A percentile compares a stretch with the other conserved stretches of the same genome.
Conservation (phyloP, 345 rosid species). For the Corchorus olitorius region DNA sequence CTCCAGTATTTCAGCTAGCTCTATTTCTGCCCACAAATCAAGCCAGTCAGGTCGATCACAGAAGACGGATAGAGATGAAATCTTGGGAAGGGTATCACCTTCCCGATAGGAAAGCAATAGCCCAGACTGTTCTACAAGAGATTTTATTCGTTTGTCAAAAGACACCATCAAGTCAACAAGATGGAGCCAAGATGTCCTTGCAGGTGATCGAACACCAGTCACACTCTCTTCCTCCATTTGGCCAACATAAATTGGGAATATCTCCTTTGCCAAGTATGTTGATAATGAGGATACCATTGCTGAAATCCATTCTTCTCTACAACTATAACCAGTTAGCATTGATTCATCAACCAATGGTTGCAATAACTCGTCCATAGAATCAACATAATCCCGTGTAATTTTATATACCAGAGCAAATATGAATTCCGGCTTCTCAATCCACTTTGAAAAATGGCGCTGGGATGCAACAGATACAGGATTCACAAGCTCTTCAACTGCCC, state of each 20-base stretch:
- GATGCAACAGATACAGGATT: slow-evolving; percentile 79
- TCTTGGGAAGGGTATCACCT: slow-evolving; percentile 62
- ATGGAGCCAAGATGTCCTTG: slow-evolving; percentile 80
- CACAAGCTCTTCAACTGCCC: slow-evolving; percentile 98
- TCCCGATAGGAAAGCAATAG: slow-evolving; percentile 67
- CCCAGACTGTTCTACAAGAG: slow-evolving; percentile 81
- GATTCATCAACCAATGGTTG: slow-evolving; percentile 96
- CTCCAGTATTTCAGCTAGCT: slow-evolving; percentile 64
- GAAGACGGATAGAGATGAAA: slow-evolving; percentile 82
- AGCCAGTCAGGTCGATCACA: slow-evolving; percentile 93
- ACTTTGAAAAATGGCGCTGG: slow-evolving; percentile 73
- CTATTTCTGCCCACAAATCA: slow-evolving; percentile 86
- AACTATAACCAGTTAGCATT: slow-evolving; percentile 84
- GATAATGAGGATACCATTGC: slow-evolving; percentile 84
- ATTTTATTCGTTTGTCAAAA: slow-evolving; percentile 74
- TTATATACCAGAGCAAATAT: slow-evolving; percentile 87
- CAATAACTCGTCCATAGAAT: slow-evolving; percentile 85
- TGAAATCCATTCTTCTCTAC: slow-evolving; percentile 94
- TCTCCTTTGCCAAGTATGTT: slow-evolving; percentile 76
- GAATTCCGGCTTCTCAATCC: slow-evolving; percentile 80
- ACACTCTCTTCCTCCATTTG: slow-evolving; percentile 56
- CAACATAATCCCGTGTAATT: slow-evolving; percentile 85
- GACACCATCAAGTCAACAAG: slow-evolving; percentile 88
- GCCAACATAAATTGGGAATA: slow-evolving; percentile 63
- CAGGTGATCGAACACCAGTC: slow-evolving; percentile 49